A percentile compares a stretch with the other conserved stretches of the same genome.
Evolutionary conservation across 345 rosid genomes (phyloP).

Genomic region (Gynandropsis gynandra): DNA sequence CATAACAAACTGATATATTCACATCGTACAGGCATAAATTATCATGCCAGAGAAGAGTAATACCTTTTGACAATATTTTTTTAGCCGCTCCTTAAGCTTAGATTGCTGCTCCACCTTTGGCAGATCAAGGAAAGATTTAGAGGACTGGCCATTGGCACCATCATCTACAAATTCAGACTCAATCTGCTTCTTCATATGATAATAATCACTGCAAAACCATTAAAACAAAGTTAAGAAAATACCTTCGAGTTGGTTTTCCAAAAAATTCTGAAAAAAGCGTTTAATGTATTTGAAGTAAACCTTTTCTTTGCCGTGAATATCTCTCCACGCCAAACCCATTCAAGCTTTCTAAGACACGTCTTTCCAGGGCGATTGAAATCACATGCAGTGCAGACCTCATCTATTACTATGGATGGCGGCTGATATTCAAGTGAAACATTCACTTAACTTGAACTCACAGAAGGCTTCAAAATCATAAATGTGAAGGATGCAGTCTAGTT

Average conservation of each 20-base stretch:
- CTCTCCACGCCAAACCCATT: constrained; percentile 99
- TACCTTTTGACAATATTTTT: constrained; percentile 89
- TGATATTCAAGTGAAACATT: constrained; percentile 31
- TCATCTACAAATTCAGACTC: constrained; percentile 82
- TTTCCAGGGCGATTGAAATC: constrained; percentile 94
- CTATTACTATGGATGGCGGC: constrained; percentile 92
- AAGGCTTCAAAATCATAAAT: constrained; percentile 13
- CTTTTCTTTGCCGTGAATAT: constrained; percentile 78
- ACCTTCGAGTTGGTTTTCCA: constrained; percentile 20
- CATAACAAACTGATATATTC: constrained; percentile 20
- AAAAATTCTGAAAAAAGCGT: constrained; percentile 10
- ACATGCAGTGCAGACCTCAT: constrained; percentile 90
- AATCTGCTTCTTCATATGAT: constrained; percentile 88
- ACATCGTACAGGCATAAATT: constrained; percentile 17
- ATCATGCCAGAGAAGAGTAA: constrained; percentile 8
- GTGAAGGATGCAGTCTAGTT: background rate
- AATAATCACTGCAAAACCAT: constrained; percentile 65
- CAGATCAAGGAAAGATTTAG: constrained; percentile 79
- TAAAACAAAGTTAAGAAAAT: constrained; percentile 16
- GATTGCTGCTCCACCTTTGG: constrained; percentile 78
- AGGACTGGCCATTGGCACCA: constrained; percentile 44
- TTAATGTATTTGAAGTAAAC: constrained; percentile 31
- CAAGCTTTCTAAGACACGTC: constrained; percentile 89
- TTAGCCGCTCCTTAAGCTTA: constrained; percentile 74
- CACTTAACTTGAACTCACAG: constrained; percentile 8